Evolutionary conservation across 106 monocot species (phyloP).

Genomic region (Allium sativum): DNA sequence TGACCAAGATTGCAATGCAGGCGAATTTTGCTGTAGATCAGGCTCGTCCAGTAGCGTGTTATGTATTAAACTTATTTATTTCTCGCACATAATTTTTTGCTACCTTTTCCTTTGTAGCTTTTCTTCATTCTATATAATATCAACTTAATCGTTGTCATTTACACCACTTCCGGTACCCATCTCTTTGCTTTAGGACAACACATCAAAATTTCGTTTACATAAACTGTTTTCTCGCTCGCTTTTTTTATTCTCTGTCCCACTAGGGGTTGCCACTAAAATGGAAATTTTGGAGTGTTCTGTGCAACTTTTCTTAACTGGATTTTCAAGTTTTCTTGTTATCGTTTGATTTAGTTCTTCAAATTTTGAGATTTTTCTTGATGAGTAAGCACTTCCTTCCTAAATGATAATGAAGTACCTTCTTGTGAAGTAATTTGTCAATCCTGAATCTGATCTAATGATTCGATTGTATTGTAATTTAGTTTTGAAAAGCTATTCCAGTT

Average conservation of each 20-base stretch:
- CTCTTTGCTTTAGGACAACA: neutral
- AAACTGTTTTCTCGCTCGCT: too few relatives aligned
- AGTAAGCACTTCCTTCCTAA: neutral
- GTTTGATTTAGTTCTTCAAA: neutral
- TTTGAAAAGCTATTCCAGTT: constrained; percentile 16
- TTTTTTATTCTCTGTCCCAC: too few relatives aligned
- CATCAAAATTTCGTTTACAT: neutral
- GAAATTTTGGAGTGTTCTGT: too few relatives aligned
- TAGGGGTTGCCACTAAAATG: too few relatives aligned
- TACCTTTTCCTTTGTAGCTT: constrained; percentile 74
- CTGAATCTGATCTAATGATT: neutral
- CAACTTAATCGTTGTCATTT: constrained; percentile 60
- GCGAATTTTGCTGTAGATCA: constrained; percentile 75
- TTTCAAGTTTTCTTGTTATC: neutral
- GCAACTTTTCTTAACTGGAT: neutral
- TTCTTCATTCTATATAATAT: constrained; percentile 55
- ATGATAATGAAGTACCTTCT: neutral
- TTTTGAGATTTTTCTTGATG: neutral
- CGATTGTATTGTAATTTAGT: constrained; percentile 9
- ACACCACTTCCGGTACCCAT: neutral
- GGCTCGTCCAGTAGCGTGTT: constrained; percentile 71
- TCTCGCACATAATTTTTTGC: constrained; percentile 82
- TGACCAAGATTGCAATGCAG: constrained; percentile 67
- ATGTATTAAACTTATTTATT: constrained; percentile 59
- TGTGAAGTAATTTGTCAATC: neutral